A percentile compares a stretch with the other conserved stretches of the same genome.
Evolutionary conservation across 345 rosid genomes (phyloP).

Genomic region (Camelina neglecta): DNA sequence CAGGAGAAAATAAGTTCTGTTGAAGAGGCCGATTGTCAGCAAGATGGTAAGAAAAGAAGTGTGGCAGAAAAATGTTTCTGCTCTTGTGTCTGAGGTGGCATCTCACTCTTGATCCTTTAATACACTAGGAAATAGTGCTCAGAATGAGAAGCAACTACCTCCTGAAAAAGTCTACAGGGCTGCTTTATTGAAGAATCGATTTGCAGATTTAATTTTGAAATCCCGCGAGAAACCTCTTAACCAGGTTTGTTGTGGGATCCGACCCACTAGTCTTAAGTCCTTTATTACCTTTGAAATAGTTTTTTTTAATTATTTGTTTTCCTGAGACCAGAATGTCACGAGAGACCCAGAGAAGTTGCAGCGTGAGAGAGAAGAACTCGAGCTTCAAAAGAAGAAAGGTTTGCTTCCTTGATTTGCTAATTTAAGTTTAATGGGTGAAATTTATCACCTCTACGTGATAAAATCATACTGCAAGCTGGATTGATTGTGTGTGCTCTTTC

Average conservation of each 20-base stretch:
- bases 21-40: conserved; percentile 52
- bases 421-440: not conserved
- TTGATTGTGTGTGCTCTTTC: not conserved
- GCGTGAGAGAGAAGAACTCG: conserved; percentile 76
- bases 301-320: not conserved
- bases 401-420: conserved; percentile 19
- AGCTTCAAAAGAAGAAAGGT: conserved; percentile 82
- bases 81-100: conserved; percentile 57
- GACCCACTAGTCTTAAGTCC: not conserved
- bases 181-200: conserved; percentile 76
- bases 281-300: not conserved
- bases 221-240: conserved; percentile 80
- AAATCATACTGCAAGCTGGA: not conserved
- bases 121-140: conserved; percentile 79
- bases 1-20: conserved; percentile 47
- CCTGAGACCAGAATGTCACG: conserved; percentile 60
- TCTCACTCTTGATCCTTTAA: conserved; percentile 62
- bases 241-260: conserved; percentile 56
- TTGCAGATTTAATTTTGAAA: conserved; percentile 84
- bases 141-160: conserved; percentile 86
- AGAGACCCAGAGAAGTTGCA: conserved; percentile 76
- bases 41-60: conserved; percentile 76
- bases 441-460: conserved; percentile 2
- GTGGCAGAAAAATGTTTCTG: conserved; percentile 47
- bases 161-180: conserved; percentile 88